phyloP scores from a whole-genome alignment of 2,329 filamentous ascomycete genomes.

The Apiospora malaysiana region DNA sequence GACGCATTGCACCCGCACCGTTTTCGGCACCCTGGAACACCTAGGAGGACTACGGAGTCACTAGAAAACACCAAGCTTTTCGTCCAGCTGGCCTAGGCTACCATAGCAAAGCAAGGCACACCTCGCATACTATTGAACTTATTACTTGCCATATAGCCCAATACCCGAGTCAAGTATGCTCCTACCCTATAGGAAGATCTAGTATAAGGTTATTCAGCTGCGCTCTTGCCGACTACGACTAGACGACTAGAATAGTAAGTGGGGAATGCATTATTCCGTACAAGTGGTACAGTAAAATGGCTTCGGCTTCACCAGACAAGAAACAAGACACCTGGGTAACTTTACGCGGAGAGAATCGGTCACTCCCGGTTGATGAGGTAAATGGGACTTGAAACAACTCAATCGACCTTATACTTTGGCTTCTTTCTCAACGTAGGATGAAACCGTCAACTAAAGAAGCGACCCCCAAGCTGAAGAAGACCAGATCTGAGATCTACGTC shows the following conservation, averaged over 20 bases:
- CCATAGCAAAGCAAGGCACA: background rate
- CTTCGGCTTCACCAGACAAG: background rate
- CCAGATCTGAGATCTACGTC: background rate
- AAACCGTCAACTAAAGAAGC: background rate
- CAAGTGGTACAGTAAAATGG: too few relatives aligned
- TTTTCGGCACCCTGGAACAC: background rate
- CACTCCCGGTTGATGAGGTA: background rate
- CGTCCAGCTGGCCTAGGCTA: background rate
- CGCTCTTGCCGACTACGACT: background rate
- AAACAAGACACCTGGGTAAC: background rate
- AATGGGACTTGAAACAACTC: background rate
- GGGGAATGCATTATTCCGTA: background rate
- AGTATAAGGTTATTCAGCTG: background rate
- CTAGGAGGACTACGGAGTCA: background rate
- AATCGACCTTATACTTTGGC: background rate
- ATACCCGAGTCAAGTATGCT: background rate
- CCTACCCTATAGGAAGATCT: background rate
- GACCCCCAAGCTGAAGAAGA: background rate
- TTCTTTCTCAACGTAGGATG: background rate
- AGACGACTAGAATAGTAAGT: background rate
- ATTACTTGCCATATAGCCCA: background rate
- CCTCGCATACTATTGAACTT: background rate
- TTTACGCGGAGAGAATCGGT: background rate
- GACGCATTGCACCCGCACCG: background rate
- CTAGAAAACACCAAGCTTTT: conserved; percentile 3